Evolutionary conservation across 148 eudicot species (phyloP), one percentile per base, ranked within the genome.

Genomic region (Mesembryanthemum crystallinum): DNA sequence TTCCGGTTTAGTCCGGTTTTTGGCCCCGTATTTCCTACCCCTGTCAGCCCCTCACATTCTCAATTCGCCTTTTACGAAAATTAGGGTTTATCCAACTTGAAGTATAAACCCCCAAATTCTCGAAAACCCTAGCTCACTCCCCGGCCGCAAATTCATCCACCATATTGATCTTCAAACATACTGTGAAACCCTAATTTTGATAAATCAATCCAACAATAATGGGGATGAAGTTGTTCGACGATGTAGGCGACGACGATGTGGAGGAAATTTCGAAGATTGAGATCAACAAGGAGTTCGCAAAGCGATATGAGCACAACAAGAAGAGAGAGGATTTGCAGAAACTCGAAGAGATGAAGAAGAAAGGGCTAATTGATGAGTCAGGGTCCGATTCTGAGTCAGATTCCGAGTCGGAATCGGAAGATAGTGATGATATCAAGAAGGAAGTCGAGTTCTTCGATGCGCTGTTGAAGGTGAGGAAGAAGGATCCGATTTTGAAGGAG

Each of bases 301-400:
- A 87, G 47, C 88, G 94, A 7, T 90, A 69, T 30, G 97, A 95
- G 85, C 90, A 95, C 83, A 95, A 95, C 80, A 90, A 95, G 74
- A 83, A 83, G 80, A 63, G 86, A 59, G 82, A 85, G 66, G 86
- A 85, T 76, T 72, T 83, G 60, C 82, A 80, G 73, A 75, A 69
- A 23, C 54, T 72, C 49, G 84, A 80, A 18, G 88, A 72, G 64
- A 42, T 83, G 76, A 76, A 78, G 74, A 85, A 83, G 84, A 77
- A 76, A 76, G 88, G 86, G 15, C 73, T 76, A 3, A 68, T 87
- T 3, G 59, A 4, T 6, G 74, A 82, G 13, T 77, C 84, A 0
- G 78, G 25, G 14, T 77, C 84, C 7, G 87, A 78, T 11, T 78
- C 87, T 8, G 94, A 90, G 74, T 79, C 90, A 0, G 89, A 82